Evolutionary conservation across 2,329 filamentous ascomycete species (phyloP).

Genomic region (Beauveria australis): DNA sequence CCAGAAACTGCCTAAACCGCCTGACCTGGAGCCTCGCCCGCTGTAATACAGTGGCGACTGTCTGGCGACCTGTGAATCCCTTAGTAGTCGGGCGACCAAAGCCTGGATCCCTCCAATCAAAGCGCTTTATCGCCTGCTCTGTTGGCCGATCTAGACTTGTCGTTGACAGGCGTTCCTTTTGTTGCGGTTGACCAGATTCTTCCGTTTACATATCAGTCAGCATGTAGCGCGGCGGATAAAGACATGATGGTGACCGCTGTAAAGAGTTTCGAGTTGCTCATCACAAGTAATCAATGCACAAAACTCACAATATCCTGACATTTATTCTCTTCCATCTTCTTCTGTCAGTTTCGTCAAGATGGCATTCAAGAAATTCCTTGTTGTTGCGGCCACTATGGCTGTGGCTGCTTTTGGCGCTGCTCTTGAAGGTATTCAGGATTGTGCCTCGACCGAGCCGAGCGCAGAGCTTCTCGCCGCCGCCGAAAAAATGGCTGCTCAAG

Average conservation of each 20-base stretch:
- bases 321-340: background rate
- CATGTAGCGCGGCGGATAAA: background rate
- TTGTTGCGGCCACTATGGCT: constrained; percentile 2
- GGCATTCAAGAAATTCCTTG: background rate
- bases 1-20: too few species aligned
- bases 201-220: background rate
- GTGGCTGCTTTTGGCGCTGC: background rate
- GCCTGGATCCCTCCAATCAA: background rate
- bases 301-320: background rate
- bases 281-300: background rate
- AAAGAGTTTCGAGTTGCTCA: background rate
- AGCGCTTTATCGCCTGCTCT: background rate
- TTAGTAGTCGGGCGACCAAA: background rate
- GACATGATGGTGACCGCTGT: background rate
- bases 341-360: background rate
- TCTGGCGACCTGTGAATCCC: too few species aligned
- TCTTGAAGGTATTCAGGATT: background rate
- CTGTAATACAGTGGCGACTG: too few species aligned
- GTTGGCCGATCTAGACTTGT: background rate
- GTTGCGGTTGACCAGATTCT: background rate
- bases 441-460: background rate
- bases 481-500: background rate
- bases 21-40: too few species aligned
- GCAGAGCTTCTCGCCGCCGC: background rate
- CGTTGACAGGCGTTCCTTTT: background rate